Base-by-base conservation (phyloP, 116 monocot genomes). In the Zostera marina region DNA sequence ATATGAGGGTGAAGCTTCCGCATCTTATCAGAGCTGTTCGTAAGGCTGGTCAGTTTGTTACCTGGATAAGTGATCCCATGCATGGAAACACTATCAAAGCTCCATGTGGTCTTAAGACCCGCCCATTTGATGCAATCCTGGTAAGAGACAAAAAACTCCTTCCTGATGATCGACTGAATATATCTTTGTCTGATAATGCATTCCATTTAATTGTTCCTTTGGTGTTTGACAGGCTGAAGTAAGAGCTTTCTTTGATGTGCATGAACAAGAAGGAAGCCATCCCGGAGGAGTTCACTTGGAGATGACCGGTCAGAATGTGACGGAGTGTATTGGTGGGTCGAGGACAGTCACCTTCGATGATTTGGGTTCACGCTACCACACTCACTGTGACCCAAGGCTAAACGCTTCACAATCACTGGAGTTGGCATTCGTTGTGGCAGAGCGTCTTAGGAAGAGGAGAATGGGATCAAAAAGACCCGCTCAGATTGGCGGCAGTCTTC, bases 1-100 rank as follows among this genome's bases (percentile, higher is more conserved):
- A 90, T 62, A 84, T 84, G 84, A 76, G 81, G 52, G 84, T 84
- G 66, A 84, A 91, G 60, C 72, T 91, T 3, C 90, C 90, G 4
- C 84, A 81, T 58, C 63, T 85, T 44, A 85, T 91, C 74, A 68
- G 85, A 44, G 90, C 90, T 1, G 85, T 91, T 45, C 78, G 85
- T 1, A 25, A 68, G 3, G 76, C 90, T 22, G 90, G 90, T 8
- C 85, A 78, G 66, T 72, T 81, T 24, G 90, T 91, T 24, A 84
- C 85, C 9, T 91, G 90, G 90, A 83, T 91, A 59, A 84, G 76
- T 25, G 90, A 91, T 44, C 90, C 90, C 0, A 91, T 91, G 90
- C 90, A 91, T 41, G 90, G 90, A 9, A 91, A 91, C 76, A 91
- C 90, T 61, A 91, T 91, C 71, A 84, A 79, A 62, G 81, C 90